phyloP scores from a whole-genome alignment of 148 eudicot species.

The Spergularia marina region DNA sequence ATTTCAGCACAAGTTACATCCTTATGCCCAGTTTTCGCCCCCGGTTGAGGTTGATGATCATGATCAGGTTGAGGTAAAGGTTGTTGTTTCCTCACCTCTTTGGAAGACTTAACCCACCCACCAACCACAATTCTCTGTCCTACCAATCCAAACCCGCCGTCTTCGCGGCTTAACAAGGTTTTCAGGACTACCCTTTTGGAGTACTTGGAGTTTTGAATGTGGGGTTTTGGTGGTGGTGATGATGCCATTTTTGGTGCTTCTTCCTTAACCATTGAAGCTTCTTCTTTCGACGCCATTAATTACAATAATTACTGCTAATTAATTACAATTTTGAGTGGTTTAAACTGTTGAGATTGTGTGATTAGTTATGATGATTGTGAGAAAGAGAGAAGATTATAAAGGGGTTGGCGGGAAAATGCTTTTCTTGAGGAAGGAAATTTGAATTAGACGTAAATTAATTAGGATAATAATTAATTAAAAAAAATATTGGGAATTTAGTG shows the following conservation, averaged over 20 bases:
- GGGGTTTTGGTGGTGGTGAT: constrained; percentile 25
- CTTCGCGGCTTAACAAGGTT: constrained; percentile 42
- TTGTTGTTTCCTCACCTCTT: constrained; percentile 51
- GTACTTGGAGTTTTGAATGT: constrained; percentile 47
- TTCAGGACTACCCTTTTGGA: constrained; percentile 64
- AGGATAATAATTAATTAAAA: neutral
- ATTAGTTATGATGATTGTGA: constrained; percentile 1
- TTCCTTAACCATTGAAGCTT: neutral
- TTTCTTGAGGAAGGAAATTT: constrained; percentile 36
- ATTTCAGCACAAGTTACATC: constrained; percentile 67
- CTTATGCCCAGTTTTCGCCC: constrained; percentile 24
- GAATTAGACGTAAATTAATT: neutral
- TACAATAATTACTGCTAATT: neutral
- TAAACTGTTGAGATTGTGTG: neutral
- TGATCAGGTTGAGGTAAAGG: constrained; percentile 18
- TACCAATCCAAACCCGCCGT: constrained; percentile 51
- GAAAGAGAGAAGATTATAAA: neutral
- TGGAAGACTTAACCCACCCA: constrained; percentile 92
- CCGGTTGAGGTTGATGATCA: constrained; percentile 12
- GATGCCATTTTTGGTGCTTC: constrained; percentile 34
- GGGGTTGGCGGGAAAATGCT: constrained; percentile 34
- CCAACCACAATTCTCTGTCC: constrained; percentile 69
- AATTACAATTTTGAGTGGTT: neutral
- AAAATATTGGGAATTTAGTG: constrained; percentile 6
- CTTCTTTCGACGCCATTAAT: constrained; percentile 26